Evolutionary conservation across 495 filamentous ascomycete species (phyloP).

Genomic region (Penicillium odoratum): DNA sequence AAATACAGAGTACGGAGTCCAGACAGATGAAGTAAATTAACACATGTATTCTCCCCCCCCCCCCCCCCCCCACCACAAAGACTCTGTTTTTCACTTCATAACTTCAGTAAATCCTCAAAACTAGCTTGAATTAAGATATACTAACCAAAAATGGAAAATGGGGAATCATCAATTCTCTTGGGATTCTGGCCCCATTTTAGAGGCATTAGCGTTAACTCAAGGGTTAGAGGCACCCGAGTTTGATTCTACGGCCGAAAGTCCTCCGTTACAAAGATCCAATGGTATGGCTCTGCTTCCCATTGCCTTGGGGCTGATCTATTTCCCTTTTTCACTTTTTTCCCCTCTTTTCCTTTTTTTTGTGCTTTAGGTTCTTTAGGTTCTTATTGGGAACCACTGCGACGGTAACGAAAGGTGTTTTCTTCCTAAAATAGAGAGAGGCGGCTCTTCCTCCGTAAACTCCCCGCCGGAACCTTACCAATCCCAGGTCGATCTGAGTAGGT

Average conservation of each 20-base stretch:
- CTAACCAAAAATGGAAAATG: slow-evolving; percentile 9
- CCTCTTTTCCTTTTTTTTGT: background rate
- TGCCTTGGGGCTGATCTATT: background rate
- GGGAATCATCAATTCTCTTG: background rate
- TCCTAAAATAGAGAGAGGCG: slow-evolving; percentile 3
- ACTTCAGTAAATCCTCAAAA: too few relatives aligned
- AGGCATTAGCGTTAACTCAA: too few relatives aligned
- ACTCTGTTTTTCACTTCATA: too few relatives aligned
- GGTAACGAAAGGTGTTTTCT: background rate
- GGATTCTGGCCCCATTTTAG: background rate
- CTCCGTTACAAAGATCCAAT: too few relatives aligned
- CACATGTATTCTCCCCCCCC: too few relatives aligned
- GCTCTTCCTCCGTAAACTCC: background rate
- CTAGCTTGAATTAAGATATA: background rate
- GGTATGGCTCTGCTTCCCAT: background rate
- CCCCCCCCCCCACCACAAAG: too few relatives aligned
- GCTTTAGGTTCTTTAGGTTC: background rate
- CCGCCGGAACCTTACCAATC: slow-evolving; percentile 3
- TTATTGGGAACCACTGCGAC: background rate
- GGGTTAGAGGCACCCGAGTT: too few relatives aligned
- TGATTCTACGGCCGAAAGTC: slow-evolving; percentile 2
- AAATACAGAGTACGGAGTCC: too few relatives aligned
- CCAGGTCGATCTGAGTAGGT: background rate
- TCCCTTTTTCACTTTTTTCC: background rate
- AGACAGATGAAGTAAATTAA: too few relatives aligned